These are phyloP conservation scores for Musa schizocarpa DNA, from an alignment of 176 grass and related monocot genomes.

Conservation along the genomic window DNA sequence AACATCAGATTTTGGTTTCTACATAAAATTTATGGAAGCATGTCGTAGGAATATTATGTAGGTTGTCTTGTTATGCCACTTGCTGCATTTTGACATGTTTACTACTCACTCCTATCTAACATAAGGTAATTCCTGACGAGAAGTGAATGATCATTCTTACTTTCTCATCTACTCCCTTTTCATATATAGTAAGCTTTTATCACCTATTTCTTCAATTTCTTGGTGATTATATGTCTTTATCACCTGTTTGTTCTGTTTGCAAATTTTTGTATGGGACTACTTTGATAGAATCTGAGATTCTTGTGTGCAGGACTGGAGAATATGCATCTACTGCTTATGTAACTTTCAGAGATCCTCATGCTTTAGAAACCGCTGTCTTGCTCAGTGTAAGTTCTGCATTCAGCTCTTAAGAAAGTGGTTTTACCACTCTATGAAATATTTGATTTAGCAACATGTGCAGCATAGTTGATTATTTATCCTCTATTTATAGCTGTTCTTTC, in stretches of 20 bases:
- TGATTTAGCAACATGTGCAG: no score
- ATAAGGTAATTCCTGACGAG: no score
- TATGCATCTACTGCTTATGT: constrained; percentile 88
- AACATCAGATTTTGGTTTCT: no score
- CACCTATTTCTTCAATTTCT: neutral
- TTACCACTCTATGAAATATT: no score
- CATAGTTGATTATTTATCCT: no score
- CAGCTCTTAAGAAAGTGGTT: no score
- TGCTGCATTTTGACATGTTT: no score
- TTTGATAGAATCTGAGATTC: constrained; percentile 13
- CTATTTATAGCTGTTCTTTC: no score
- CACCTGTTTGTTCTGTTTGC: neutral
- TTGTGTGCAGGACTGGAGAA: constrained; percentile 51
- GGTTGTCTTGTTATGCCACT: no score
- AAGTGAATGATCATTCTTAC: neutral
- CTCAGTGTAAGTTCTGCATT: constrained; percentile 54
- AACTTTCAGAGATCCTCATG: constrained; percentile 82
- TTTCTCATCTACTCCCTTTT: neutral
- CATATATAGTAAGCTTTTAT: neutral
- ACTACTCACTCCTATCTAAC: no score
- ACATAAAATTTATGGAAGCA: no score
- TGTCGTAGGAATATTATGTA: no score
- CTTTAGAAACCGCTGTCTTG: constrained; percentile 93
- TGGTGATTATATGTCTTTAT: neutral
- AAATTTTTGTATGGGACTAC: neutral